Conservation (phyloP, 2,329 filamentous ascomycete genomes). For the Cladorrhinum sp. region DNA sequence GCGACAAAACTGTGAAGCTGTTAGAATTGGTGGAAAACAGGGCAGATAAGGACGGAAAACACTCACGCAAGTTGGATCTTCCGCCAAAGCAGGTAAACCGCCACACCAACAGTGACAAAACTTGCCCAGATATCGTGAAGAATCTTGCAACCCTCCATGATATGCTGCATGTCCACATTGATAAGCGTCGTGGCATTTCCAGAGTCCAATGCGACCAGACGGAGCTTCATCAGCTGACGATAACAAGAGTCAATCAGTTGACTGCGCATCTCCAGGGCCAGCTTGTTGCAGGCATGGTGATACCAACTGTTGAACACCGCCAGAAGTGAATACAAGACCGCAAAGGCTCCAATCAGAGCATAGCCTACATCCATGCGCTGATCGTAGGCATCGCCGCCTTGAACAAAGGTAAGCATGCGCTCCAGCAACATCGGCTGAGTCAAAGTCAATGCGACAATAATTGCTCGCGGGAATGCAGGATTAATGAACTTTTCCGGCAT, state of each 20-base stretch:
- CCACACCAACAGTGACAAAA: slow-evolving; percentile 10
- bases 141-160: slow-evolving; percentile 14
- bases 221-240: slow-evolving; percentile 11
- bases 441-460: slow-evolving; percentile 10
- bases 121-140: slow-evolving; percentile 17
- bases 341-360: slow-evolving; percentile 13
- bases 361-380: slow-evolving; percentile 12
- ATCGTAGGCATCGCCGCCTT: slow-evolving; percentile 2
- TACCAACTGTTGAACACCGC: slow-evolving; percentile 15
- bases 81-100: slow-evolving; percentile 9
- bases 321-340: slow-evolving; percentile 6
- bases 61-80: slow-evolving; percentile 16
- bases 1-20: slow-evolving; percentile 3
- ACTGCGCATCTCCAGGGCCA: slow-evolving; percentile 13
- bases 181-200: slow-evolving; percentile 13
- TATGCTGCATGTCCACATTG: slow-evolving; percentile 17
- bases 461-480: slow-evolving; percentile 6
- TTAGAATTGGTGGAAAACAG: background rate
- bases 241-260: slow-evolving; percentile 11
- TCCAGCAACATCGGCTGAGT: slow-evolving; percentile 15
- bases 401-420: slow-evolving; percentile 14
- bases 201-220: slow-evolving; percentile 8
- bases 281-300: slow-evolving; percentile 13
- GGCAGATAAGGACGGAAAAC: background rate
- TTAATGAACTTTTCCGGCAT: slow-evolving; percentile 13